These are phyloP conservation scores for Hibiscus syriacus DNA, from an alignment of 345 rosid genomes.

Conservation along the genomic window DNA sequence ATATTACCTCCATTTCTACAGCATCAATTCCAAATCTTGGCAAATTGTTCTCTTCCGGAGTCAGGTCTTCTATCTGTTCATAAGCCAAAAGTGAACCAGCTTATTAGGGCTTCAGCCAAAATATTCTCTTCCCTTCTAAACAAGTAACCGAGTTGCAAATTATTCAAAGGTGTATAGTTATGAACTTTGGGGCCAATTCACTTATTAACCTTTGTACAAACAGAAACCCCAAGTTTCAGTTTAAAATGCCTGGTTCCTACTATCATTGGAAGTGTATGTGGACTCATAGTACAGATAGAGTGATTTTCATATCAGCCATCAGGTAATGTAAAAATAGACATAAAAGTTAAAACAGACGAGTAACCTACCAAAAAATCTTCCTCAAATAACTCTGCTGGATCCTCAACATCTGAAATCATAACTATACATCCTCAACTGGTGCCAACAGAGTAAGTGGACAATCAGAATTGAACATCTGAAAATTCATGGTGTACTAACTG, in stretches of 20 bases:
- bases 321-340: background rate
- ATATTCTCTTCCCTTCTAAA: background rate
- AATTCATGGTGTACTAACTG: background rate
- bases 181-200: background rate
- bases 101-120: slow-evolving; percentile 6
- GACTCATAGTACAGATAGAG: background rate
- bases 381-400: slow-evolving; percentile 42
- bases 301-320: background rate
- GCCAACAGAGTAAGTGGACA: slow-evolving; percentile 9
- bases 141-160: background rate
- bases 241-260: background rate
- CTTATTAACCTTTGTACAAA: background rate
- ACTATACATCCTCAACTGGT: no score
- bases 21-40: slow-evolving; percentile 21
- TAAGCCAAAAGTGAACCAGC: slow-evolving; percentile 4
- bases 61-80: slow-evolving; percentile 52
- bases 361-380: slow-evolving; percentile 38
- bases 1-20: slow-evolving; percentile 47
- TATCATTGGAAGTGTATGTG: background rate
- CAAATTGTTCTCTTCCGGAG: slow-evolving; percentile 29
- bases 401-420: no score
- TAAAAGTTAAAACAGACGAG: background rate
- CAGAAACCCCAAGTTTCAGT: background rate
- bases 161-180: background rate
- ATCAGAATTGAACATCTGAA: background rate